These are phyloP conservation scores for Metschnikowia noctiluminum DNA, from an alignment of 805 yeast genomes.

Conservation along the genomic window DNA sequence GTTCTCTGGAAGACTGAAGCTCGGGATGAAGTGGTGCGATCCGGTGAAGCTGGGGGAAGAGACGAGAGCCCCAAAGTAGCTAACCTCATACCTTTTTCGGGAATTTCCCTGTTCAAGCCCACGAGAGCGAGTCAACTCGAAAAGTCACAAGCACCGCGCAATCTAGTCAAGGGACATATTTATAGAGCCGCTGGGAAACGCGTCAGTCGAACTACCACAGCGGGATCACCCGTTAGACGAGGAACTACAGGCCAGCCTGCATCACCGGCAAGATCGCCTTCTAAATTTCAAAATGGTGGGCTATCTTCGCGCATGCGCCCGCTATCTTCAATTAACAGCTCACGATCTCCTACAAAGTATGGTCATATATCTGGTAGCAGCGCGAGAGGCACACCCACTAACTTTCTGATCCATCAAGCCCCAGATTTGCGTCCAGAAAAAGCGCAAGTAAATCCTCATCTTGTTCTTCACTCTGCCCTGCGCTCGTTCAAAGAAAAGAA, in stretches of 20 bases:
- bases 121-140: too few species aligned
- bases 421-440: background rate
- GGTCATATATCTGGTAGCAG: constrained; percentile 7
- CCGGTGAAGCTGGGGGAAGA: background rate
- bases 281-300: background rate
- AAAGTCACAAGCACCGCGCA: too few species aligned
- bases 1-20: background rate
- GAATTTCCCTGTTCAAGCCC: too few species aligned
- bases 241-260: background rate
- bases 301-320: background rate
- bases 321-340: constrained; percentile 4
- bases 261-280: background rate
- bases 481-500: constrained; percentile 27
- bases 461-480: constrained; percentile 30
- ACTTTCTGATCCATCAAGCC: constrained; percentile 1
- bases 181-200: background rate
- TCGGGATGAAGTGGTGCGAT: background rate
- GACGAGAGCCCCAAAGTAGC: too few species aligned
- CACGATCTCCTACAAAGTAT: constrained; percentile 15
- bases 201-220: constrained; percentile 2
- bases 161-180: background rate
- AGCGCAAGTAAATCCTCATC: constrained; percentile 17
- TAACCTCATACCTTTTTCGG: too few species aligned
- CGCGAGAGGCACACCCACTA: constrained; percentile 7
- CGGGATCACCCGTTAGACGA: constrained; percentile 7